Base-by-base conservation (phyloP, 2,329 filamentous ascomycete species). In the Boeremia lycopersici region DNA sequence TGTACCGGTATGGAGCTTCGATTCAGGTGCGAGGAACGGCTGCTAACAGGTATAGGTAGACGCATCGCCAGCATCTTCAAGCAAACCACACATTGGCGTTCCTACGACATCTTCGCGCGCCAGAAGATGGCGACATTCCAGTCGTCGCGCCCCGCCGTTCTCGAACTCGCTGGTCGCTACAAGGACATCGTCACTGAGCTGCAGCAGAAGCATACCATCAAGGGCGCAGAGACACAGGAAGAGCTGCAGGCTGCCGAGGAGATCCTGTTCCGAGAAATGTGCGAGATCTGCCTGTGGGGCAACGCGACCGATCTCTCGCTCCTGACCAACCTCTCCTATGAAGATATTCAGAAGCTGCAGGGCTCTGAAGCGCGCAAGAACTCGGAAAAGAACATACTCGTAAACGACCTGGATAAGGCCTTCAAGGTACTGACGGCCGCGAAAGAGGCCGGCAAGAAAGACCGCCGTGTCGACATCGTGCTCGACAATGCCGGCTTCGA, bases 401-500 rank as follows among this genome's bases (percentile, higher is more conserved):
- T 89, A 68, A 98, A 98, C 73, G 89, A 99, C 72, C 82, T 97
- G 6, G 82, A 82, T 10, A 78, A 81, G 9, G 89, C 90, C 0
- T 96, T 95, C 73, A 79, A 84, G 7, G 76, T 85, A 0, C 81
- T 96, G 19, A 84, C 83, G 50, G 81, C 84, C 57, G 89, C 88
- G 0, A 84, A 89, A 62, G 81, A 81, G 19, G 83, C 84, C 26
- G 85, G 86, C 69, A 79, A 82, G 57, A 76, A 77, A 15, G 87
- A 92, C 62, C 84, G 92, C 33, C 84, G 91, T 13, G 89, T 99
- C 2, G 95, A 99, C 68, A 93, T 99, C 61, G 89, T 99, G 2
- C 88, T 99, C 5, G 95, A 99, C 75, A 99, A 99, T 67, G 91
- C 95, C 17, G 95, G 95, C 6, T 99, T 99, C 71, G 95, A 99